Evolutionary conservation across 768 basidiomycete species (phyloP).

Genomic region (Sporobolomyces phaffii): DNA sequence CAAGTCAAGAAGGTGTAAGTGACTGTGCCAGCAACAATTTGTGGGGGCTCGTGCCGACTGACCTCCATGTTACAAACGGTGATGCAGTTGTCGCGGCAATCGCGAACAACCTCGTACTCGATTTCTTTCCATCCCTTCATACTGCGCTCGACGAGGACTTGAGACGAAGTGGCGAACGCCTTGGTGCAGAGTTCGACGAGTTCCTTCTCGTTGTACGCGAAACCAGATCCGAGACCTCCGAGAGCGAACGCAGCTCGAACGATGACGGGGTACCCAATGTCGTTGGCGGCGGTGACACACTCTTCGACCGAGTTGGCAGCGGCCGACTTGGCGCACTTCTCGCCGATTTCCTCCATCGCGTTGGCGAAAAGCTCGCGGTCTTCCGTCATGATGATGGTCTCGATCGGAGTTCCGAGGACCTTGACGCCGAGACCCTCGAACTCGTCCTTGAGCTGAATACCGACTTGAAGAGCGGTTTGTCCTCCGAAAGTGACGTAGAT

Average conservation of each 20-base stretch:
- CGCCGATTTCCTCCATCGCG: slow-evolving; percentile 92
- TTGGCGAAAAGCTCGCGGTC: slow-evolving; percentile 88
- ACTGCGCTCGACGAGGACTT: slow-evolving; percentile 91
- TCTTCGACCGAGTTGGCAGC: slow-evolving; percentile 83
- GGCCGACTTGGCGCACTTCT: slow-evolving; percentile 83
- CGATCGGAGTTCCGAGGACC: slow-evolving; percentile 92
- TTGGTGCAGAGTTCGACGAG: slow-evolving; percentile 89
- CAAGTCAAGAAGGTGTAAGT: neutral
- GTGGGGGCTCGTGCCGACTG: neutral
- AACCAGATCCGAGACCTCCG: slow-evolving; percentile 96
- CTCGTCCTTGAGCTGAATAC: slow-evolving; percentile 96
- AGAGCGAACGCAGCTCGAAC: slow-evolving; percentile 93
- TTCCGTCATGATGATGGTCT: slow-evolving; percentile 95
- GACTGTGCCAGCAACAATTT: no score
- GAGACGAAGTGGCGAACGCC: slow-evolving; percentile 80
- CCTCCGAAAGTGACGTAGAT: slow-evolving; percentile 99
- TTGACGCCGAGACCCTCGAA: slow-evolving; percentile 80
- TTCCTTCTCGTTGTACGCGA: slow-evolving; percentile 90
- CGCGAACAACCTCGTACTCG: slow-evolving; percentile 98
- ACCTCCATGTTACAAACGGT: slow-evolving; percentile 93
- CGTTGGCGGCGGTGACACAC: slow-evolving; percentile 69
- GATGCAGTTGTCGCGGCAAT: slow-evolving; percentile 94
- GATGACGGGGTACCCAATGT: slow-evolving; percentile 93
- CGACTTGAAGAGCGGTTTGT: slow-evolving; percentile 93
- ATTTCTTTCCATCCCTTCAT: slow-evolving; percentile 99